These are phyloP conservation scores for Talaromyces thailandensis DNA, from an alignment of 495 filamentous ascomycete genomes.

Conservation along the genomic window DNA sequence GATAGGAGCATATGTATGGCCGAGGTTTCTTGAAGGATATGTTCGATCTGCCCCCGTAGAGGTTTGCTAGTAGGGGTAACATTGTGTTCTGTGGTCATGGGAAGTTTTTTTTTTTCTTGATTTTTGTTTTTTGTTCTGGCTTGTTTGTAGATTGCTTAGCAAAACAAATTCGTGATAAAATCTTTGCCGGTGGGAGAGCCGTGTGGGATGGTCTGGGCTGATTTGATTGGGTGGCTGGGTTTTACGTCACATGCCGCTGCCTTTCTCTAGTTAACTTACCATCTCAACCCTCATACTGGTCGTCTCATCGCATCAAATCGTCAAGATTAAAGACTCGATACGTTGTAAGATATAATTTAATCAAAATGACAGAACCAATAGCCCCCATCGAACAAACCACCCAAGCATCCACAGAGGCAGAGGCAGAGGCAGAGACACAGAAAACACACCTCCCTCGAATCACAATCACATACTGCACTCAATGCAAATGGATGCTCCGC, in stretches of 20 bases:
- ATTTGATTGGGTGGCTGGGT: not conserved
- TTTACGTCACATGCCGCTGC: not conserved
- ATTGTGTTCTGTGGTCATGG: not conserved
- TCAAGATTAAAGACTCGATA: not conserved
- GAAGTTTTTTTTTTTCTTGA: too few relatives aligned
- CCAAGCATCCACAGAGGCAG: not conserved
- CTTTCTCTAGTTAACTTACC: too few relatives aligned
- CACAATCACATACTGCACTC: slow-evolving; percentile 71
- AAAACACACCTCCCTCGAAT: slow-evolving; percentile 46
- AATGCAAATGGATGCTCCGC: slow-evolving; percentile 88
- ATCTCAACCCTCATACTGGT: too few relatives aligned
- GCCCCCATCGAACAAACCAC: slow-evolving; percentile 10
- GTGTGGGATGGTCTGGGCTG: not conserved
- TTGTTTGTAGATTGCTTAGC: not conserved
- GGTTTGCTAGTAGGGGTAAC: not conserved
- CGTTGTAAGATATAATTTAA: not conserved
- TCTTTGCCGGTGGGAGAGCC: not conserved
- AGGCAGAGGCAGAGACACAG: not conserved
- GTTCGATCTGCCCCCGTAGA: not conserved
- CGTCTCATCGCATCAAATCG: not conserved
- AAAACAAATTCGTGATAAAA: not conserved
- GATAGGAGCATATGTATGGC: slow-evolving; percentile 9
- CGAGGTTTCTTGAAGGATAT: not conserved
- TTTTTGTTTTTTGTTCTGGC: not conserved
- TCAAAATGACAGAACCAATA: slow-evolving; percentile 15